Percentiles rank a stretch among this genome's conserved stretches.
phyloP scores from a whole-genome alignment of 345 rosid genomes.

The Turnera subulata region DNA sequence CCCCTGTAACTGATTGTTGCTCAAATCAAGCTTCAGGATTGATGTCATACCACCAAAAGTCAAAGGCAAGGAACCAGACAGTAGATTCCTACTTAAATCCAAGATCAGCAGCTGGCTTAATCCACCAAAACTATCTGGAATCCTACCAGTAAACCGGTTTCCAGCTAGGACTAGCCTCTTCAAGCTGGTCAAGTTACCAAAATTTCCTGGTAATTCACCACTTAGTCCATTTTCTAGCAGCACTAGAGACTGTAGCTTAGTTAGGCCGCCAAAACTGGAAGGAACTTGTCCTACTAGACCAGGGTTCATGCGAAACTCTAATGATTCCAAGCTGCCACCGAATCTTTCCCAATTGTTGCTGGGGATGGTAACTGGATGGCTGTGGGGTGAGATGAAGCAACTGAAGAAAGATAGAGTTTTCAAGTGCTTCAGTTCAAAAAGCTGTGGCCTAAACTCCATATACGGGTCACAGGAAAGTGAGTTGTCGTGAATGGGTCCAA shows the following conservation, averaged over 20 bases:
- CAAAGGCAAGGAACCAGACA: conserved; percentile 61
- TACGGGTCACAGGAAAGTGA: conserved; percentile 54
- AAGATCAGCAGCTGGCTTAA: conserved; percentile 56
- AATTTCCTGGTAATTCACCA: conserved; percentile 46
- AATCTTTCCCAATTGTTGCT: conserved; percentile 51
- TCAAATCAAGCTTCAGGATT: conserved; percentile 77
- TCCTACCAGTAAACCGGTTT: conserved; percentile 52
- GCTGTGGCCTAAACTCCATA: conserved; percentile 53
- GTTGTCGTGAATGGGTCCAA: conserved; percentile 71
- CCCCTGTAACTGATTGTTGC: conserved; percentile 63
- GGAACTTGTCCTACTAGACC: conserved; percentile 78
- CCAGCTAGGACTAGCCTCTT: conserved; percentile 70
- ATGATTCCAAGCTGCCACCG: conserved; percentile 47
- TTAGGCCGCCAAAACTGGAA: conserved; percentile 41
- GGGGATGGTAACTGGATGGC: conserved; percentile 40
- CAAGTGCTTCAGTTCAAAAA: conserved; percentile 74
- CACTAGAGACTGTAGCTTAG: conserved; percentile 66
- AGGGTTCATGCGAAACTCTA: conserved; percentile 75
- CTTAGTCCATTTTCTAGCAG: conserved; percentile 63
- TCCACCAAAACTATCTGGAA: conserved; percentile 50
- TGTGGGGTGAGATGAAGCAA: conserved; percentile 53
- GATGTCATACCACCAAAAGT: conserved; percentile 52
- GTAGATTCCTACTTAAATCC: conserved; percentile 68
- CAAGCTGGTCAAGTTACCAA: conserved; percentile 49
- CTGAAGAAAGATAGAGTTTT: conserved; percentile 60